These are phyloP conservation scores for Botryococcus braunii DNA, from an alignment of 163 green algal genomes.

Conservation along the genomic window DNA sequence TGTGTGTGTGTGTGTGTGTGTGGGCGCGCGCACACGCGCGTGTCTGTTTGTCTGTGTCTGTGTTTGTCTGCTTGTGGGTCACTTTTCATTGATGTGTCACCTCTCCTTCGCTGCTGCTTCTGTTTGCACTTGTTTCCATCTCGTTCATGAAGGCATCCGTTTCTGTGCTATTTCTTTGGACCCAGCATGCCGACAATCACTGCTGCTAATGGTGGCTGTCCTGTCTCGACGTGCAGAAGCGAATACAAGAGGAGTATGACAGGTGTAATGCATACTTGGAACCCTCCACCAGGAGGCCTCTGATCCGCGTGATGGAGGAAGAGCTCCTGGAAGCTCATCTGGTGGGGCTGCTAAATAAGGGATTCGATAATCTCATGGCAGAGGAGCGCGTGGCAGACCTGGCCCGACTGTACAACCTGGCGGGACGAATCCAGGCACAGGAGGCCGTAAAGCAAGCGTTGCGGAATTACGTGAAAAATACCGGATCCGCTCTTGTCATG, in stretches of 20 bases:
- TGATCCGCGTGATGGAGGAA: constrained; percentile 39
- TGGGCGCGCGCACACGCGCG: no score
- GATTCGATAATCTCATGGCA: constrained; percentile 21
- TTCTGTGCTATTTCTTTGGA: background rate
- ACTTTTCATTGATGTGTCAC: no score
- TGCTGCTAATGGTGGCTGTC: no score
- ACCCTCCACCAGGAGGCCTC: constrained; percentile 50
- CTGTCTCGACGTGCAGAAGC: constrained; percentile 10
- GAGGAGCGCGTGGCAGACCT: constrained; percentile 26
- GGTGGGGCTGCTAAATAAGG: constrained; percentile 27
- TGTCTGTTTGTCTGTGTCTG: no score
- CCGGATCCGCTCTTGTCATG: constrained; percentile 60
- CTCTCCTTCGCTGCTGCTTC: no score
- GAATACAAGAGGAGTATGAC: constrained; percentile 64
- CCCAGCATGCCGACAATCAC: background rate
- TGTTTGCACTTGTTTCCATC: no score
- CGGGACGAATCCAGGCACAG: constrained; percentile 40
- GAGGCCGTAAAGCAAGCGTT: constrained; percentile 66
- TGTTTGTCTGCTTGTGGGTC: no score
- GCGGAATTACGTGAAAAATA: constrained; percentile 56
- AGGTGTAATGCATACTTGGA: constrained; percentile 78
- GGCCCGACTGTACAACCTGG: constrained; percentile 49
- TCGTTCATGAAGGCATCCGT: no score
- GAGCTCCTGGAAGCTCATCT: constrained; percentile 61
- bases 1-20: no score